A percentile compares a stretch with the other conserved stretches of the same genome.
Evolutionary conservation across 371 early-diverging fungal species (phyloP).

Genomic region (Lichtheimia hyalospora): DNA sequence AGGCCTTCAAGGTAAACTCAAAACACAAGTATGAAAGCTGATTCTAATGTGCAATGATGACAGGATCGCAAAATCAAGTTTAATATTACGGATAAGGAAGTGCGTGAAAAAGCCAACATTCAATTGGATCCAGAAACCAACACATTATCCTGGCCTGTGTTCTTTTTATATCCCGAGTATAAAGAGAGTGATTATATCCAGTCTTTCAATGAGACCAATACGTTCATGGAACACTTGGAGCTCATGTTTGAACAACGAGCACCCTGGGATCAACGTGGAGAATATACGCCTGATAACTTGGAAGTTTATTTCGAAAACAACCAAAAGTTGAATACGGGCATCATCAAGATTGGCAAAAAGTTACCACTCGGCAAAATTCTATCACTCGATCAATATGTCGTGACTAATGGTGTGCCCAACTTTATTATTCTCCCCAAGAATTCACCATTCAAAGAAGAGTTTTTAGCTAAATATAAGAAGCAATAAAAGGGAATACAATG

Average conservation of each 20-base stretch:
- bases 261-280: slow-evolving; percentile 77
- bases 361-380: slow-evolving; percentile 53
- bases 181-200: slow-evolving; percentile 91
- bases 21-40: no score
- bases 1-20: slow-evolving; percentile 49
- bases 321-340: slow-evolving; percentile 46
- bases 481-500: slow-evolving; percentile 15
- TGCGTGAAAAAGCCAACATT: slow-evolving; percentile 56
- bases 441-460: slow-evolving; percentile 61
- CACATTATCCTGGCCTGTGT: slow-evolving; percentile 81
- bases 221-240: slow-evolving; percentile 83
- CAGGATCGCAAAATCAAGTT: slow-evolving; percentile 60
- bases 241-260: slow-evolving; percentile 83
- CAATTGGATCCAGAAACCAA: slow-evolving; percentile 62
- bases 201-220: slow-evolving; percentile 78
- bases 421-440: slow-evolving; percentile 69
- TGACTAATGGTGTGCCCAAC: slow-evolving; percentile 69
- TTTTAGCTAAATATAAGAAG: slow-evolving; percentile 59
- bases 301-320: slow-evolving; percentile 82
- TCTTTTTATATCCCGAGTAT: slow-evolving; percentile 94
- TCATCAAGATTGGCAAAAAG: slow-evolving; percentile 73
- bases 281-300: slow-evolving; percentile 69
- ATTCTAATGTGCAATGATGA: background rate
- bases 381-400: slow-evolving; percentile 57
- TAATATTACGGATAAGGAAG: slow-evolving; percentile 42